Conservation (phyloP, 169 alveolate genomes). For the Eimeria tenella region DNA sequence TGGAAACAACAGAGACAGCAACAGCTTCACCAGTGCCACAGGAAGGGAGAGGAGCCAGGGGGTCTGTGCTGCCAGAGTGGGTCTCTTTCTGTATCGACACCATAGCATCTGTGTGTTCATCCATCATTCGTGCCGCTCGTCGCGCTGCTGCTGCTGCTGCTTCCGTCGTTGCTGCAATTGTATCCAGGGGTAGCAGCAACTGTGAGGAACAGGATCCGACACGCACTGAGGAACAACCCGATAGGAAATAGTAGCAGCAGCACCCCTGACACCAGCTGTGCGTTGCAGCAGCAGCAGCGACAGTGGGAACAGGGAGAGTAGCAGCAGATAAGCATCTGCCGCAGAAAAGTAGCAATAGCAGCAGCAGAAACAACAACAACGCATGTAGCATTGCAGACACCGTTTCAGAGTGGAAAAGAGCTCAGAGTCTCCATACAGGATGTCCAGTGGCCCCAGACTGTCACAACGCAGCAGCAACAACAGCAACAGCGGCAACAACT, state of each 20-base stretch:
- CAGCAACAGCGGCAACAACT: not conserved
- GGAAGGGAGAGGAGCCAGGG: not conserved
- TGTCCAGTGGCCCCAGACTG: not conserved
- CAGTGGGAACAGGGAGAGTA: not conserved
- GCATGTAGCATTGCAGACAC: too few species aligned
- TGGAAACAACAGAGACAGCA: not conserved
- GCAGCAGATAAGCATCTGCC: not conserved
- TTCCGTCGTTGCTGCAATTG: slow-evolving; percentile 35
- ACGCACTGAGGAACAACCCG: not conserved
- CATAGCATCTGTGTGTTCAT: not conserved
- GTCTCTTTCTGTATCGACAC: not conserved
- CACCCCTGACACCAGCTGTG: not conserved
- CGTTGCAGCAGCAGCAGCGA: slow-evolving; percentile 27
- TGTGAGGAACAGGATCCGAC: not conserved
- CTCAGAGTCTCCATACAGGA: not conserved
- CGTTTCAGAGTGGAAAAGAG: not conserved
- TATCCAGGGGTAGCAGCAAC: not conserved
- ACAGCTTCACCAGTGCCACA: not conserved
- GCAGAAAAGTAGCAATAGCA: not conserved
- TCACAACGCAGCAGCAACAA: not conserved
- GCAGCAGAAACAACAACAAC: not conserved
- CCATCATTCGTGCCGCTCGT: not conserved
- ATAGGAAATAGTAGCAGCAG: not conserved
- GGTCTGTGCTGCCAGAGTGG: not conserved
- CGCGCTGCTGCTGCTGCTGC: slow-evolving; percentile 35